Percentiles rank a stretch among this genome's conserved stretches.
Evolutionary conservation across 257 asterid genomes (phyloP).

Genomic region (Gentiana dahurica): DNA sequence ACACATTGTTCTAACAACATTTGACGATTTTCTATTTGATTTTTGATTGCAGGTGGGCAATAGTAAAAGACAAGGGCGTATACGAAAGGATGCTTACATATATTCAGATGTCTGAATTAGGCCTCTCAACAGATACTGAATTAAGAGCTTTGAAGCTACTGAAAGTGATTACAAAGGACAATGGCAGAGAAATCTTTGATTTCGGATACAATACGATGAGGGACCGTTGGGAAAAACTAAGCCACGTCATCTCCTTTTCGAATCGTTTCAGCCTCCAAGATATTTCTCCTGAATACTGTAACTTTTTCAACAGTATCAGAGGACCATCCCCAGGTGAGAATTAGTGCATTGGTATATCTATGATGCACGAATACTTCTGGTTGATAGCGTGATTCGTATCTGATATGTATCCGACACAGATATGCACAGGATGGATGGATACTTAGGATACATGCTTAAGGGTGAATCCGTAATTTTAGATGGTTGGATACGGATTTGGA

Average conservation of each 20-base stretch:
- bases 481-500: no score
- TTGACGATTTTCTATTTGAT: background rate
- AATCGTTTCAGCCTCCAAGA: conserved; percentile 39
- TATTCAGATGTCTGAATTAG: conserved; percentile 25
- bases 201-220: conserved; percentile 40
- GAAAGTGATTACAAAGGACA: conserved; percentile 23
- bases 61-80: conserved; percentile 41
- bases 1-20: background rate
- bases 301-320: conserved; percentile 32
- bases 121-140: conserved; percentile 50
- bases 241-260: conserved; percentile 29
- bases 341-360: background rate
- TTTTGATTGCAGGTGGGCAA: conserved; percentile 52
- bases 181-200: conserved; percentile 30
- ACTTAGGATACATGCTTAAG: no score
- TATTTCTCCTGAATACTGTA: conserved; percentile 46
- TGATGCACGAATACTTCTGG: no score
- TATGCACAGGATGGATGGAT: no score
- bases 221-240: conserved; percentile 45
- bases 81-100: conserved; percentile 28
- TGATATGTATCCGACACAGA: no score
- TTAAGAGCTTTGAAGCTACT: conserved; percentile 53
- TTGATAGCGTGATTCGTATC: no score
- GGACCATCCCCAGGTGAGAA: conserved; percentile 74
- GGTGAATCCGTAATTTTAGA: no score